Evolutionary conservation across 495 filamentous ascomycete species (phyloP), one percentile per base, ranked within the genome.

Genomic region (Trichoderma reesei): DNA sequence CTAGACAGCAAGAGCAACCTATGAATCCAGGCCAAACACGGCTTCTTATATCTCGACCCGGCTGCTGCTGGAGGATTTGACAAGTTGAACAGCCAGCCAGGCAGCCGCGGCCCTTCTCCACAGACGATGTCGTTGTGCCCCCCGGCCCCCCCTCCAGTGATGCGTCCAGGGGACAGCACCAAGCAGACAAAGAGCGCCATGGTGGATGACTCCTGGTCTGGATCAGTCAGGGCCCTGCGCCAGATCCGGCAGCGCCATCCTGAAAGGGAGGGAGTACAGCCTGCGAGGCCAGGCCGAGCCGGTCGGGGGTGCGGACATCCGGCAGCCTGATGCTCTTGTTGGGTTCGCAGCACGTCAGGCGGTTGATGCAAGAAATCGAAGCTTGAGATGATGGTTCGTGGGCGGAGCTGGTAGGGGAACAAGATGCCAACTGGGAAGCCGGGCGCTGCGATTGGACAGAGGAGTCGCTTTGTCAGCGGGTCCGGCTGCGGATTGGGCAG

Each of bases 31-130:
- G 51, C 51, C 51, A 31, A 56, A 56, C 20, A 56, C 11, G 51
- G 51, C 51, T 26, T 56, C 51, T 56, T 56, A 56, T 56, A 56
- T 34, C 20, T 56, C 51, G 51, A 56, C 16, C 10, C 16, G 8
- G 26, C 31, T 31, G 51, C 51, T 14, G 11, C n/a, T n/a, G n/a
- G 51, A 56, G 51, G 51, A 56, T 56, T n/a, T 56, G 51, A 34
- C 10, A 31, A 33, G n/a, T n/a, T n/a, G n/a, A n/a, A n/a, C 51
- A 56, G 51, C 51, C 51, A 56, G 51, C 51, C 51, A 56, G 51
- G 51, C 51, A 56, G 51, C 51, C 51, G 51, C 26, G 51, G 20
- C 20, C 51, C 51, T 56, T 34, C 51, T 56, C 51, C 51, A 56
- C 51, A 9, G 18, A 14, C 16, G 26, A 56, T 34, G 51, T 56